phyloP scores from a whole-genome alignment of 2,329 filamentous ascomycete genomes.

The Anthostomella pinea region DNA sequence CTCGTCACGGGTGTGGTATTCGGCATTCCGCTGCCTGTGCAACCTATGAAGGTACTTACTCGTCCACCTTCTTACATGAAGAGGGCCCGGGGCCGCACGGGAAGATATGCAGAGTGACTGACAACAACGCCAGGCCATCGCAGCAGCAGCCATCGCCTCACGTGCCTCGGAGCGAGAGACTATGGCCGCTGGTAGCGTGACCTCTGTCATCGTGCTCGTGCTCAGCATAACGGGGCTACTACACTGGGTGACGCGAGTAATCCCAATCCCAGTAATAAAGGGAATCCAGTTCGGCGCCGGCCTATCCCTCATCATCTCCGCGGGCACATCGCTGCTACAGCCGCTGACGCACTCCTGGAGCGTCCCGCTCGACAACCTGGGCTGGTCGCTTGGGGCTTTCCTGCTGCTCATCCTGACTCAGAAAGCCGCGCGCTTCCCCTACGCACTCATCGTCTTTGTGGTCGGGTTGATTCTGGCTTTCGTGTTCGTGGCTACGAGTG shows the following conservation, averaged over 20 bases:
- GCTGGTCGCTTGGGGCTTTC: constrained; percentile 76
- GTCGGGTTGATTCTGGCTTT: constrained; percentile 66
- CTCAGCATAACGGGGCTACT: constrained; percentile 80
- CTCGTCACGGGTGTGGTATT: constrained; percentile 78
- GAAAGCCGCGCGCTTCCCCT: constrained; percentile 65
- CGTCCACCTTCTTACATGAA: too few relatives aligned
- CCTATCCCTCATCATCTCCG: constrained; percentile 75
- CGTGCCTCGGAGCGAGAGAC: constrained; percentile 66
- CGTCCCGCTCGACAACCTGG: constrained; percentile 69
- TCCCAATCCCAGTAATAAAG: constrained; percentile 86
- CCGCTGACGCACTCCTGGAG: constrained; percentile 62
- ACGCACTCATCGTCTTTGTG: constrained; percentile 70
- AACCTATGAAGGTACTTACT: constrained; percentile 69
- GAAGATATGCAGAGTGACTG: too few relatives aligned
- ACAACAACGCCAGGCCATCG: constrained; percentile 63
- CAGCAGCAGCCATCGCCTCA: constrained; percentile 78
- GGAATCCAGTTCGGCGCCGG: constrained; percentile 94
- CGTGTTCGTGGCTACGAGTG: constrained; percentile 33
- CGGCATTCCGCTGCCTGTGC: constrained; percentile 85
- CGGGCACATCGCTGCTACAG: constrained; percentile 65
- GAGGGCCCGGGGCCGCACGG: too few relatives aligned
- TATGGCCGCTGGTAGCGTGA: constrained; percentile 79
- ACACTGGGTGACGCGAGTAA: constrained; percentile 65
- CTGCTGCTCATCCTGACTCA: constrained; percentile 67
- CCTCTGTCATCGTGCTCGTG: constrained; percentile 68